A percentile compares a stretch with the other conserved stretches of the same genome.
Conservation (phyloP, 345 rosid species). For the Eucalyptus cloeziana region DNA sequence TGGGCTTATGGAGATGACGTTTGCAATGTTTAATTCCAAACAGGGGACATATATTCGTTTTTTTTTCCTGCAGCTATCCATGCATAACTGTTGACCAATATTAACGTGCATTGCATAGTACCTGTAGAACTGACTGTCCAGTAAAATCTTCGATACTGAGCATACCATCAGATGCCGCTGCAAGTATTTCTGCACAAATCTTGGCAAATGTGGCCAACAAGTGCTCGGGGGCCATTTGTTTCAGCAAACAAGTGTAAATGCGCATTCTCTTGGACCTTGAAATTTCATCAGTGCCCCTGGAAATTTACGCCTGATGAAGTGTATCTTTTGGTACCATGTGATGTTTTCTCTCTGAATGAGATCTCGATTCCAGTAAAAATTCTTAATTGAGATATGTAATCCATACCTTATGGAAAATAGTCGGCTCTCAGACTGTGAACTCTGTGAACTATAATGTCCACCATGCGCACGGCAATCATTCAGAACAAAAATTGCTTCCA, state of each 20-base stretch:
- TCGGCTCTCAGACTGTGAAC: constrained; percentile 33
- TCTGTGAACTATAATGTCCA: constrained; percentile 46
- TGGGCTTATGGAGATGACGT: neutral
- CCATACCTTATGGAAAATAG: constrained; percentile 60
- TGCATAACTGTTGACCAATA: neutral
- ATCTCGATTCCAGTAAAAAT: neutral
- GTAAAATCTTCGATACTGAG: constrained; percentile 58
- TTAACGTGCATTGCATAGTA: neutral
- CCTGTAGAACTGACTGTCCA: constrained; percentile 90
- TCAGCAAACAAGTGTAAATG: constrained; percentile 62
- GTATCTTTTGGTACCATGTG: neutral
- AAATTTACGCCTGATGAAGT: neutral
- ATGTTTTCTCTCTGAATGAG: neutral
- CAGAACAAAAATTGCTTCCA: constrained; percentile 83
- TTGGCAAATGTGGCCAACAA: constrained; percentile 93
- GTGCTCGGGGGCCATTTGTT: constrained; percentile 98
- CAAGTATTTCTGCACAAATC: constrained; percentile 89
- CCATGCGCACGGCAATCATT: constrained; percentile 64
- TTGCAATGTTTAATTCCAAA: neutral
- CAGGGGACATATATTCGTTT: neutral
- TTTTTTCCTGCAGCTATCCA: neutral
- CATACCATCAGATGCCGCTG: constrained; percentile 89
- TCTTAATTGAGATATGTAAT: neutral
- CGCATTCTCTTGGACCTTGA: constrained; percentile 83
- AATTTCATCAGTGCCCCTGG: constrained; percentile 71